Base-by-base conservation (phyloP, 768 basidiomycete species). In the Podaxis sp. region DNA sequence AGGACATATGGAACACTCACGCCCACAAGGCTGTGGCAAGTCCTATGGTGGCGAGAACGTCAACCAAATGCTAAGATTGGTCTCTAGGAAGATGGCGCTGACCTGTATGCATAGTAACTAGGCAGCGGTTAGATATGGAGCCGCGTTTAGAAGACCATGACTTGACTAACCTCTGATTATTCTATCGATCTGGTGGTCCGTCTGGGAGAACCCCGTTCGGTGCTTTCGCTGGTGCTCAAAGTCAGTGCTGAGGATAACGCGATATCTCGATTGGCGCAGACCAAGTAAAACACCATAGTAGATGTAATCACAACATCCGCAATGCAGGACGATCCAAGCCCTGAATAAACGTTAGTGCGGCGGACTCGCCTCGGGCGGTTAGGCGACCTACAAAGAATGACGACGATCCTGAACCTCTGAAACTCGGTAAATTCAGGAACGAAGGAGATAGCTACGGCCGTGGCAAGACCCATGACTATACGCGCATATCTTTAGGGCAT, bases 91-190 rank as follows among this genome's bases (percentile, higher is more conserved):
- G 27, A 22, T 37, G 24, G 6, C 3, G 8, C 43, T 15, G 46
- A 51, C 69, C 69, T 17, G 70, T 70, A 52, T 70, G 69, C 41
- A 68, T 65, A 37, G 66, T 69, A 5, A 71, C 69, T 71, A 19
- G n/a, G 54, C 7, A 40, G n/a, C 12, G 4, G 24, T 56, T 24
- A 38, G 54, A 46, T 49, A 13, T 40, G 6, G 12, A 24, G 15
- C 8, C 6, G 51, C 29, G 47, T 17, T n/a, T 33, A 50, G 25
- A 36, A 17, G 7, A 27, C 27, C 27, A 27, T 7, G 37, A 29
- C 13, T 3, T 7, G 29, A 43, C 62, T 54, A n/a, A 70, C 70
- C 60, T 59, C 70, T 64, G 38, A 71, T 66, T 59, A 69, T 67
- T 27, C 66, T 67, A 47, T 71, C 70, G n/a, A 70, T 61, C 41